A percentile compares a stretch with the other conserved stretches of the same genome.
Conservation (phyloP, 2,329 filamentous ascomycete species). For the Geosmithia putterillii region DNA sequence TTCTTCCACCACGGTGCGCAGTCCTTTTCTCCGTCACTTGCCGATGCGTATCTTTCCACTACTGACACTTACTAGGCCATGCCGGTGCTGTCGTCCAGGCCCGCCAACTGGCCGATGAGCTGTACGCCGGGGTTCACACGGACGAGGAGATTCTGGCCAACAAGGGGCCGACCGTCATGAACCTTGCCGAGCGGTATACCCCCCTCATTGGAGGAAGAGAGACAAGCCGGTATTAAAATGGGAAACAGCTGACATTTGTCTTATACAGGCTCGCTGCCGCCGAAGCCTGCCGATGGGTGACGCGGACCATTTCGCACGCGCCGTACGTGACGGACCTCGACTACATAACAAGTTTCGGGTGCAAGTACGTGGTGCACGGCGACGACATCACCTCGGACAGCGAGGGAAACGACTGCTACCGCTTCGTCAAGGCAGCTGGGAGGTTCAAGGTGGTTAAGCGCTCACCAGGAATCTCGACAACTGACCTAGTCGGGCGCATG, state of each 20-base stretch:
- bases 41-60: background rate
- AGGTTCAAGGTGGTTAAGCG: slow-evolving; percentile 95
- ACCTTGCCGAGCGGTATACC: slow-evolving; percentile 63
- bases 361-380: slow-evolving; percentile 89
- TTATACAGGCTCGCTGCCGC: slow-evolving; percentile 64
- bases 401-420: slow-evolving; percentile 90
- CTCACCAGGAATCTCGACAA: slow-evolving; percentile 92
- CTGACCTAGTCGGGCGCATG: slow-evolving; percentile 97
- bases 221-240: too few relatives aligned
- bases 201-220: background rate
- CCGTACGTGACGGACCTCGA: slow-evolving; percentile 90
- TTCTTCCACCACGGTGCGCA: slow-evolving; percentile 86
- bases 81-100: slow-evolving; percentile 95
- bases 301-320: slow-evolving; percentile 67
- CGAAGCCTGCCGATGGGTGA: slow-evolving; percentile 91
- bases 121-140: slow-evolving; percentile 87
- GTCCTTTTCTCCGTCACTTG: background rate
- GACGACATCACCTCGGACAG: slow-evolving; percentile 96
- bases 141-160: slow-evolving; percentile 93
- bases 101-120: slow-evolving; percentile 75
- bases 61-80: slow-evolving; percentile 48
- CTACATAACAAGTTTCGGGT: slow-evolving; percentile 93
- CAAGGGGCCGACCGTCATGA: slow-evolving; percentile 98
- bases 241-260: slow-evolving; percentile 3
- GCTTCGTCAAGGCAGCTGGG: slow-evolving; percentile 87